A percentile compares a stretch with the other conserved stretches of the same genome.
phyloP scores from a whole-genome alignment of 2,329 filamentous ascomycete genomes.

The Monilinia fructicola region DNA sequence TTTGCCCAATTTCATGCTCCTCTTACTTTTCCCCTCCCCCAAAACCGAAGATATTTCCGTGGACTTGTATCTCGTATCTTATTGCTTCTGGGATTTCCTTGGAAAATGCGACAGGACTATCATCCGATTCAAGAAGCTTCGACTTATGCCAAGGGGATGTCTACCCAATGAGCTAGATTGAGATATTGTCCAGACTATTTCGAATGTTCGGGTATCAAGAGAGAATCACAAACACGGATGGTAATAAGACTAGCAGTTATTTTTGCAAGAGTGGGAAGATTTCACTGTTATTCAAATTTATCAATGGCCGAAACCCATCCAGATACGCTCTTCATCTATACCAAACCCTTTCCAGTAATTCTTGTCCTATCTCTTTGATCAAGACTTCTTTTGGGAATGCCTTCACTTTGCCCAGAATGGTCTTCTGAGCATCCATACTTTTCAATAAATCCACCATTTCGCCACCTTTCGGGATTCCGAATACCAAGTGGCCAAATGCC shows the following conservation, averaged over 20 bases:
- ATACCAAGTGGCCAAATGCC: slow-evolving; percentile 73
- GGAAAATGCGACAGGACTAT: too few species aligned
- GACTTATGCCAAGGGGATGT: too few species aligned
- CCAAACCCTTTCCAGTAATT: slow-evolving; percentile 44
- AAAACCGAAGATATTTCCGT: too few species aligned
- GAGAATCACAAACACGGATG: not conserved
- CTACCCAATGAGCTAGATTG: too few species aligned
- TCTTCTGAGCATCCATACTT: slow-evolving; percentile 71
- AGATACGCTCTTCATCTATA: not conserved
- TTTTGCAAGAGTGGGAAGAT: not conserved
- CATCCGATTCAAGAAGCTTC: too few species aligned
- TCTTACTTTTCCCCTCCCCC: too few species aligned
- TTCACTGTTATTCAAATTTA: slow-evolving; percentile 1
- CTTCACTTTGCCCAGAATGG: slow-evolving; percentile 58
- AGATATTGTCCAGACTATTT: not conserved
- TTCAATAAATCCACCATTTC: slow-evolving; percentile 78
- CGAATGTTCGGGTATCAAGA: not conserved
- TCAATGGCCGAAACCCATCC: not conserved
- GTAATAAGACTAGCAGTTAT: too few species aligned
- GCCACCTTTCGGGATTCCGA: slow-evolving; percentile 66
- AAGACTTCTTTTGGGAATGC: slow-evolving; percentile 58
- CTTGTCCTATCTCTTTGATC: slow-evolving; percentile 50
- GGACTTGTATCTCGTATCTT: too few species aligned
- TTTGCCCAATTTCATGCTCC: too few species aligned
- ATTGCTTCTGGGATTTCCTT: too few species aligned